Percentiles rank a stretch among this genome's conserved stretches.
These are phyloP conservation scores for Tetrapyrgos nigripes DNA, from an alignment of 1,284 basidiomycete species.

Conservation along the genomic window DNA sequence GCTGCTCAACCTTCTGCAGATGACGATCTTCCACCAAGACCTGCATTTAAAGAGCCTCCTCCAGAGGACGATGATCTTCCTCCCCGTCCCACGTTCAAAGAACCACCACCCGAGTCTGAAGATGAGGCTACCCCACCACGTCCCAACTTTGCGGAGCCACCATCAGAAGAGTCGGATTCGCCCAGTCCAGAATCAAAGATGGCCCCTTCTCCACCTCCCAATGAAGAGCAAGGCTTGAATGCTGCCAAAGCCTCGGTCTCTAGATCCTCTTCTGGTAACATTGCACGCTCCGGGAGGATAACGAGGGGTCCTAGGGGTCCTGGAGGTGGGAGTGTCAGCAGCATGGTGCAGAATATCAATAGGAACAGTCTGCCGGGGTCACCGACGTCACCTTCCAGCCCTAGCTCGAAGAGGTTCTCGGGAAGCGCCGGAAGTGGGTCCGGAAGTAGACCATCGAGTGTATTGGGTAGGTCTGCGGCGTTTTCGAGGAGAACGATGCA, in stretches of 20 bases:
- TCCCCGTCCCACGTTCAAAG: slow-evolving; percentile 57
- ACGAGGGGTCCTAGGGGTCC: slow-evolving; percentile 50
- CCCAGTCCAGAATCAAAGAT: slow-evolving; percentile 40
- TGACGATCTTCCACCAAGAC: slow-evolving; percentile 47
- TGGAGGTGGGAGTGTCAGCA: slow-evolving; percentile 54
- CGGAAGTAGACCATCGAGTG: slow-evolving; percentile 48
- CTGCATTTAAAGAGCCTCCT: slow-evolving; percentile 58
- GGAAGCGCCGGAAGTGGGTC: slow-evolving; percentile 47
- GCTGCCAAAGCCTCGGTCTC: slow-evolving; percentile 38
- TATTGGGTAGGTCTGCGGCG: slow-evolving; percentile 55
- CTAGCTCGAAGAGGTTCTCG: slow-evolving; percentile 50
- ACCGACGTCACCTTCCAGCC: slow-evolving; percentile 40
- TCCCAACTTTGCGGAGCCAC: slow-evolving; percentile 54
- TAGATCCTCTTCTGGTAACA: slow-evolving; percentile 50
- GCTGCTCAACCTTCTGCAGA: slow-evolving; percentile 17
- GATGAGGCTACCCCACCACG: slow-evolving; percentile 40
- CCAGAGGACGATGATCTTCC: slow-evolving; percentile 53
- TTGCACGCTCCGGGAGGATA: slow-evolving; percentile 58
- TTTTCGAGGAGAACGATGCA: slow-evolving; percentile 80
- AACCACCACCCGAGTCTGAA: slow-evolving; percentile 42
- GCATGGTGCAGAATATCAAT: slow-evolving; percentile 62
- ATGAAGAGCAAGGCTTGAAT: slow-evolving; percentile 40
- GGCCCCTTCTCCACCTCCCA: slow-evolving; percentile 29
- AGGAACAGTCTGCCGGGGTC: slow-evolving; percentile 43
- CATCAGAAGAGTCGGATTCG: slow-evolving; percentile 40